These are phyloP conservation scores for Spathaspora gorwiae DNA, from an alignment of 805 yeast genomes.

Conservation along the genomic window DNA sequence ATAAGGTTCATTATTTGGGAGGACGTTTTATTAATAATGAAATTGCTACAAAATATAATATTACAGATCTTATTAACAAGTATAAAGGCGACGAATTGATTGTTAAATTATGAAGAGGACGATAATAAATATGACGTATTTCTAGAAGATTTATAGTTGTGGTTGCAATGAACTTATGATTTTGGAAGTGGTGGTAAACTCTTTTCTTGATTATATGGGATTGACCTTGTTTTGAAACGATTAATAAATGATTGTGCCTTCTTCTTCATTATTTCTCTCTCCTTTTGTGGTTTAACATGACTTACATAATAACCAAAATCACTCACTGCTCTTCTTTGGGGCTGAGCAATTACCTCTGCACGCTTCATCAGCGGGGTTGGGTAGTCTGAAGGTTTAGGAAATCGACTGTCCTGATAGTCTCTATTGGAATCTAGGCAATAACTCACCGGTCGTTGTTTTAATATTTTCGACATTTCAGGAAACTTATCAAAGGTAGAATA, in stretches of 20 bases:
- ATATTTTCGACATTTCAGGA: constrained; percentile 1
- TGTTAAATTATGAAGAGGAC: constrained; percentile 23
- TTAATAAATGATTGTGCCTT: neutral
- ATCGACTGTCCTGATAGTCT: constrained; percentile 15
- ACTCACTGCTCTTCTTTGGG: neutral
- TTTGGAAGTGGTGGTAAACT: constrained; percentile 2
- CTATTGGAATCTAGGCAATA: constrained; percentile 21
- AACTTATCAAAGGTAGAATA: too few relatives aligned
- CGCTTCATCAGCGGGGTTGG: too few relatives aligned
- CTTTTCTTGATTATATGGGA: neutral
- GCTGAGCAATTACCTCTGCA: neutral
- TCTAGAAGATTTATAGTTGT: neutral
- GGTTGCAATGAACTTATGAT: neutral
- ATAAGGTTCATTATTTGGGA: constrained; percentile 69
- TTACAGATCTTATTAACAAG: constrained; percentile 40
- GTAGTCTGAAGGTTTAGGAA: neutral
- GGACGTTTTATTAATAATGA: constrained; percentile 74
- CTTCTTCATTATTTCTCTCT: neutral
- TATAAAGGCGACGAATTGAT: constrained; percentile 33
- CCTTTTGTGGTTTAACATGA: neutral
- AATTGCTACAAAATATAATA: constrained; percentile 70
- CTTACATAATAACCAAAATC: neutral
- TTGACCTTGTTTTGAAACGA: neutral
- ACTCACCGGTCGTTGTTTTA: constrained; percentile 25
- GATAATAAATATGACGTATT: neutral